Evolutionary conservation across 768 basidiomycete genomes (phyloP).

Genomic region (Collybiopsis confluens): DNA sequence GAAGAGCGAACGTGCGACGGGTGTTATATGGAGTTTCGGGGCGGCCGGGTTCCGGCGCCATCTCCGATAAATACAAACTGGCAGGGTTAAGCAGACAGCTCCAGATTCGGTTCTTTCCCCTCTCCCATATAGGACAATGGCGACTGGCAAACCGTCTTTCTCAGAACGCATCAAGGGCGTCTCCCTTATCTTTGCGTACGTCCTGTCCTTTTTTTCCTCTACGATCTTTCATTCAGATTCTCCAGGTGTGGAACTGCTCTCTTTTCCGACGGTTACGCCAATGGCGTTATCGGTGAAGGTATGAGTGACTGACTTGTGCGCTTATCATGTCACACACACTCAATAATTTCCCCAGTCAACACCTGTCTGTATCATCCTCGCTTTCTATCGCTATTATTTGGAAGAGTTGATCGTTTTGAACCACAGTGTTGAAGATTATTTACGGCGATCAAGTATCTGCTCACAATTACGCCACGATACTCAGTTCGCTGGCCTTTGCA

Average conservation of each 20-base stretch:
- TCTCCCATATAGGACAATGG: not conserved
- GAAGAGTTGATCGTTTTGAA: constrained; percentile 5
- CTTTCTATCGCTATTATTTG: not conserved
- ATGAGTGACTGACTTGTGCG: constrained; percentile 21
- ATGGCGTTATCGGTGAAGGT: constrained; percentile 76
- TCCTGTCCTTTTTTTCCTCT: constrained; percentile 8
- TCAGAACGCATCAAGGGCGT: constrained; percentile 45
- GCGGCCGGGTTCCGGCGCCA: too few species aligned
- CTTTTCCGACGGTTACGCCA: constrained; percentile 86
- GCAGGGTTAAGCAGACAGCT: not conserved
- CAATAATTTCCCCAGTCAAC: constrained; percentile 45
- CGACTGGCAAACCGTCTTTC: not conserved
- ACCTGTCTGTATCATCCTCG: constrained; percentile 50
- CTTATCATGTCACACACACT: not conserved
- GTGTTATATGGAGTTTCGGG: too few species aligned
- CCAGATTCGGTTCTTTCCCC: not conserved
- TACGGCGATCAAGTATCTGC: constrained; percentile 56
- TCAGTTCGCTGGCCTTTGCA: constrained; percentile 75
- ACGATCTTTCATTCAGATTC: constrained; percentile 5
- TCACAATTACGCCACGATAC: constrained; percentile 56
- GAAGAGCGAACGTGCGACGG: too few species aligned
- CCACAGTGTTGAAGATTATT: constrained; percentile 61
- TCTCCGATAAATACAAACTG: not conserved
- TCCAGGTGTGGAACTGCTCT: constrained; percentile 79
- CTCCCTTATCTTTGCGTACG: constrained; percentile 83